Evolutionary conservation across 345 rosid genomes (phyloP).

Genomic region (Camelina hispida): DNA sequence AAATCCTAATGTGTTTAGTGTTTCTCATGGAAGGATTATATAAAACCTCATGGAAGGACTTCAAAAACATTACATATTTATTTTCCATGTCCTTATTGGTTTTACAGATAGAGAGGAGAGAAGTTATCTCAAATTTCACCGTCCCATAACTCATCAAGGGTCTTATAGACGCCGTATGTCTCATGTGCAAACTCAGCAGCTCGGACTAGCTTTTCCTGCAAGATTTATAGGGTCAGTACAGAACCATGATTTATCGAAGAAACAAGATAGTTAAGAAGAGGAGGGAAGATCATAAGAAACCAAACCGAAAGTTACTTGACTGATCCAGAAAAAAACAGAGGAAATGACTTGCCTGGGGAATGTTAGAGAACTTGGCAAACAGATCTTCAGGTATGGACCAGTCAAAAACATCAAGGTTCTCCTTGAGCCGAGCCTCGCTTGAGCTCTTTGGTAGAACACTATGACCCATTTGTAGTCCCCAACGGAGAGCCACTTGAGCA

Average conservation of each 20-base stretch:
- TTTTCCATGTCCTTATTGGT: too few species aligned
- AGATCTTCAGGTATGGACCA: slow-evolving; percentile 56
- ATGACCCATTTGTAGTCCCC: slow-evolving; percentile 73
- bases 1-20: too few species aligned
- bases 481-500: slow-evolving; percentile 67
- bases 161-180: slow-evolving; percentile 50
- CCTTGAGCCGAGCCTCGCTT: slow-evolving; percentile 50
- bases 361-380: slow-evolving; percentile 49
- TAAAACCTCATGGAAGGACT: too few species aligned
- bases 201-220: slow-evolving; percentile 53
- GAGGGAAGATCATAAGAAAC: neutral
- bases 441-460: slow-evolving; percentile 73
- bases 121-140: slow-evolving; percentile 41
- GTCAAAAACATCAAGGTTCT: slow-evolving; percentile 53
- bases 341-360: slow-evolving; percentile 58
- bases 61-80: too few species aligned
- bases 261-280: neutral
- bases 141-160: slow-evolving; percentile 59
- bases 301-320: neutral
- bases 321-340: neutral
- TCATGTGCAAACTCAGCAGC: slow-evolving; percentile 45
- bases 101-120: too few species aligned
- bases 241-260: neutral
- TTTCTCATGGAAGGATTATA: too few species aligned
- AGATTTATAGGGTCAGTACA: neutral